A percentile compares a stretch with the other conserved stretches of the same genome.
Evolutionary conservation across 208 protist genomes (phyloP).

Genomic region (Hexamita inflata): DNA sequence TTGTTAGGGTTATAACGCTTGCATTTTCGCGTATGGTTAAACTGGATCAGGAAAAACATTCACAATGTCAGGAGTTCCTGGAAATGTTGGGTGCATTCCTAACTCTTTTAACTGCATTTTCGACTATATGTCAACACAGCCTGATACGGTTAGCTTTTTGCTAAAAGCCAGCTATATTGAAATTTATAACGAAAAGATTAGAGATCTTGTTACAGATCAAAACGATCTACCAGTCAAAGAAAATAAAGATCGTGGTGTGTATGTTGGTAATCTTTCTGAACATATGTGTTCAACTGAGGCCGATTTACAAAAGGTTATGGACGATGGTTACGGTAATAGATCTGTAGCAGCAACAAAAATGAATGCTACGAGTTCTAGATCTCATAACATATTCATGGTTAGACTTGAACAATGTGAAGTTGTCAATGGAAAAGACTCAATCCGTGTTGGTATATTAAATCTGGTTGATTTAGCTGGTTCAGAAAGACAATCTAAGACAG

Average conservation of each 20-base stretch:
- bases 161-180: conserved; percentile 30
- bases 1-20: conserved; percentile 35
- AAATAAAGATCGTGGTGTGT: background rate
- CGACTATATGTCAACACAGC: background rate
- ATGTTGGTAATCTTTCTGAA: background rate
- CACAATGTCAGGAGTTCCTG: conserved; percentile 4
- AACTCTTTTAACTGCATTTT: conserved; percentile 21
- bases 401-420: background rate
- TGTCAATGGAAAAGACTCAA: background rate
- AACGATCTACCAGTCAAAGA: background rate
- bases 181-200: conserved; percentile 42
- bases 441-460: conserved; percentile 27
- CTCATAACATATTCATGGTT: conserved; percentile 27
- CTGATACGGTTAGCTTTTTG: background rate
- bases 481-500: conserved; percentile 26
- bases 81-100: background rate
- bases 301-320: background rate
- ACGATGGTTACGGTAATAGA: background rate
- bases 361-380: conserved; percentile 13
- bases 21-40: conserved; percentile 35
- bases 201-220: conserved; percentile 17
- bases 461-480: conserved; percentile 35
- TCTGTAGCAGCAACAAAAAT: conserved; percentile 18
- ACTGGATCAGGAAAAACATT: conserved; percentile 19
- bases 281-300: background rate